These are phyloP conservation scores for Microthlaspi erraticum DNA, from an alignment of 345 rosid genomes.

Conservation along the genomic window DNA sequence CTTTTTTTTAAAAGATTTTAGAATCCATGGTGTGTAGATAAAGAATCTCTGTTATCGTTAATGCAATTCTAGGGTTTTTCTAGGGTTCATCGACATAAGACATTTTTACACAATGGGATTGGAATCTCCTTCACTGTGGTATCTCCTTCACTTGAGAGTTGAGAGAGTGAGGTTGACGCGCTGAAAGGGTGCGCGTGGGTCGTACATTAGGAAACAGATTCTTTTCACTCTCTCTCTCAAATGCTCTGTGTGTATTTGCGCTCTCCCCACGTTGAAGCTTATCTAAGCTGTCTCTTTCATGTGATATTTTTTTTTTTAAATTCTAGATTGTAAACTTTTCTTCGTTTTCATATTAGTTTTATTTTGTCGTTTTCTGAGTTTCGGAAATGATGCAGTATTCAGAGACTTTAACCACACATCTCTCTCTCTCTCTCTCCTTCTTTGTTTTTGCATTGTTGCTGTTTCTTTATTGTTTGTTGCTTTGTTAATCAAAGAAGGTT, in stretches of 20 bases:
- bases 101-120: conserved; percentile 29
- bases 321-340: not conserved
- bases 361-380: conserved; percentile 41
- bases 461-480: conserved; percentile 22
- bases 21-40: conserved; percentile 22
- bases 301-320: conserved; percentile 16
- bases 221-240: not conserved
- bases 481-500: conserved; percentile 38
- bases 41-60: conserved; percentile 4
- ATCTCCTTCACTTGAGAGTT: too few species aligned
- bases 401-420: conserved; percentile 30
- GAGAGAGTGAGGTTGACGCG: conserved; percentile 31
- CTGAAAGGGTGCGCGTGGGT: conserved; percentile 30
- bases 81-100: conserved; percentile 35
- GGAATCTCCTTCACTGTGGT: not conserved
- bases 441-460: not conserved
- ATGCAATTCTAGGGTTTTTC: conserved; percentile 17
- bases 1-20: not conserved
- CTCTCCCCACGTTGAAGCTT: conserved; percentile 47
- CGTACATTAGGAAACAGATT: conserved; percentile 14
- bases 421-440: not conserved
- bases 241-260: conserved; percentile 41
- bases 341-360: not conserved
- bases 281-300: conserved; percentile 50
- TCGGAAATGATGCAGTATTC: conserved; percentile 40